Evolutionary conservation across 1,284 basidiomycete genomes (phyloP), one percentile per base, ranked within the genome.

Genomic region (Rhizopogon hawkerae): DNA sequence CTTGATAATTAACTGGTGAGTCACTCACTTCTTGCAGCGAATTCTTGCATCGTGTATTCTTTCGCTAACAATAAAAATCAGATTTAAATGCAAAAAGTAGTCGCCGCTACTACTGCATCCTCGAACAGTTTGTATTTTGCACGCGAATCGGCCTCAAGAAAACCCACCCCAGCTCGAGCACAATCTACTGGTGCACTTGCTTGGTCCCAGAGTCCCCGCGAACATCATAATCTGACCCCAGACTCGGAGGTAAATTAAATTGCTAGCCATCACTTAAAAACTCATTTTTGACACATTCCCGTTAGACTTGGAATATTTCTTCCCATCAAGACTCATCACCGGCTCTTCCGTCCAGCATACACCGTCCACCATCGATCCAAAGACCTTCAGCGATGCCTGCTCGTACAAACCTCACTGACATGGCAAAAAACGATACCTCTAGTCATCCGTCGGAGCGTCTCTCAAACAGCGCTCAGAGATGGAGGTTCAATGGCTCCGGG

Each of bases 1-100:
- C 66, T 67, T 68, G 74, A 75, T 84, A 77, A 75, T 78, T 80
- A 76, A 77, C 76, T 75, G 73, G 81, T 77, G 60, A 69, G 74
- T 70, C 43, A 35, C 49, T 50, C 43, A 35, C 49, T 50, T 45
- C 48, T 37, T 53, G 48, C 59, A 56, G 14, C 46, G 52, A 36
- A 56, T 58, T 50, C 46, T 49, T 50, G 48, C 41, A 53, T 41
- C 48, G 54, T 54, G 46, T 60, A 51, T 48, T 60, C 61, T 50
- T 54, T 54, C 55, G 57, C 47, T 54, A 54, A 58, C 41, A 31
- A 31, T 31, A 31, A 61, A 48, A 49, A 4, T 35, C 38, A 64
- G 66, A 64, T 67, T 64, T 64, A 64, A 64, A 64, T 64, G 62
- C 62, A 64, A 68, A 66, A 66, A 53, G 65, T 63, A 51, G 63